phyloP scores from a whole-genome alignment of 352 stramenopile genomes.

The Phytophthora pluvialis region DNA sequence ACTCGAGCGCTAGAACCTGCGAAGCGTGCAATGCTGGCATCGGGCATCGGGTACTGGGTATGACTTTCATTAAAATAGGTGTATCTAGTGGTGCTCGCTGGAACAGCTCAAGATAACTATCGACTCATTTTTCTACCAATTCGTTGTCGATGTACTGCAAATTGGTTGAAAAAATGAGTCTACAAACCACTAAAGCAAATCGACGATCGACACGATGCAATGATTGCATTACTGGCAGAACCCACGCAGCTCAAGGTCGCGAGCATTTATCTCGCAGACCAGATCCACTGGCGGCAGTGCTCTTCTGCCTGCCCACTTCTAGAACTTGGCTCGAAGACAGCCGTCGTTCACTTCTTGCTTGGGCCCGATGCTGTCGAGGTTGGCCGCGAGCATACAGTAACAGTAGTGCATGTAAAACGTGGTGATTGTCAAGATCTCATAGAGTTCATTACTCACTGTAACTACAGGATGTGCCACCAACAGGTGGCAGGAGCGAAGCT shows the following conservation, averaged over 20 bases:
- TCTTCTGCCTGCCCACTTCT: neutral
- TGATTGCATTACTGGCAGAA: neutral
- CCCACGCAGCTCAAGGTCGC: too few relatives aligned
- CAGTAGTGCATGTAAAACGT: too few relatives aligned
- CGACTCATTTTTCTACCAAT: too few relatives aligned
- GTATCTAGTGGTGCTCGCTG: too few relatives aligned
- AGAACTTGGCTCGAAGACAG: conserved; percentile 10
- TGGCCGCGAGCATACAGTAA: neutral
- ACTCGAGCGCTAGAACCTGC: too few relatives aligned
- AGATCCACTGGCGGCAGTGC: neutral
- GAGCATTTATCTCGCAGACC: too few relatives aligned
- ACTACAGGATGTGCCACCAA: conserved; percentile 24
- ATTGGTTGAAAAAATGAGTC: too few relatives aligned
- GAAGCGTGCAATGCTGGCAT: too few relatives aligned
- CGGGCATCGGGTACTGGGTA: too few relatives aligned
- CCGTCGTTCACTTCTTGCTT: conserved; percentile 4
- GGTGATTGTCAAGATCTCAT: conserved; percentile 21
- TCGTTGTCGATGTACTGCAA: neutral
- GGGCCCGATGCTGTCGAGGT: neutral
- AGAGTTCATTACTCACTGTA: conserved; percentile 29
- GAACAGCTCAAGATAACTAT: neutral
- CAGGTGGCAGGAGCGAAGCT: conserved; percentile 9
- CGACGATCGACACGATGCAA: too few relatives aligned
- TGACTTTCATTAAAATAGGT: too few relatives aligned
- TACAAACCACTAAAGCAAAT: too few relatives aligned